Percentiles rank a stretch among this genome's conserved stretches.
phyloP scores from a whole-genome alignment of 2,329 filamentous ascomycete genomes.

The Catunica adiposa region DNA sequence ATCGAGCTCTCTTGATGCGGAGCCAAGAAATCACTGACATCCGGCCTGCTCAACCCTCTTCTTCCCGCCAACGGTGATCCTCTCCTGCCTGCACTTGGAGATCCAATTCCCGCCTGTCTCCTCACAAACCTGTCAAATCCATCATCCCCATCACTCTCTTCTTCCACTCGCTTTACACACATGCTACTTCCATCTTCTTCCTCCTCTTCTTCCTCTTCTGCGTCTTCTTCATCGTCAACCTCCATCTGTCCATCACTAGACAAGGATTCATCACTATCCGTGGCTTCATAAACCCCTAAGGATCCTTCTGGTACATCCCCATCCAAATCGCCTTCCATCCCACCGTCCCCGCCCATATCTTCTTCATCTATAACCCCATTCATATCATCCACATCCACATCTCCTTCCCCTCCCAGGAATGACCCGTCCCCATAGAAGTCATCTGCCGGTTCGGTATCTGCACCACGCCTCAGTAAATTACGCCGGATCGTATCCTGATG shows the following conservation, averaged over 20 bases:
- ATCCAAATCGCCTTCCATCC: constrained; percentile 54
- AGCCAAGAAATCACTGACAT: constrained; percentile 35
- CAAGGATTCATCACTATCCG: constrained; percentile 53
- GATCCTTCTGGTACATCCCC: constrained; percentile 50
- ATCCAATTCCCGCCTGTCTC: background rate
- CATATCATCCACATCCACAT: constrained; percentile 6
- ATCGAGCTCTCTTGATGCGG: constrained; percentile 42
- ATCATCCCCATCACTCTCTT: background rate
- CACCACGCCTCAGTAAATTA: constrained; percentile 9
- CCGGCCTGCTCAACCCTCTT: constrained; percentile 30
- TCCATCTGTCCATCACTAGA: constrained; percentile 29
- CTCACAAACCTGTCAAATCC: constrained; percentile 10
- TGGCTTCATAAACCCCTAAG: constrained; percentile 55
- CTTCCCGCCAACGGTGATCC: constrained; percentile 23
- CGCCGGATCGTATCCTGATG: constrained; percentile 46
- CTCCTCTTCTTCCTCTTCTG: constrained; percentile 35
- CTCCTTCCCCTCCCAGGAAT: constrained; percentile 21
- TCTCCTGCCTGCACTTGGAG: constrained; percentile 18
- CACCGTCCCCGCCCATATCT: constrained; percentile 27
- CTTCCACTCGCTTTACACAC: no score
- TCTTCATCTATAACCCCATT: constrained; percentile 48
- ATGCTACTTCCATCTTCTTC: no score
- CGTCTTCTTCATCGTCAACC: constrained; percentile 52
- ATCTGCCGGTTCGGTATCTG: constrained; percentile 32
- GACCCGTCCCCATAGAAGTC: constrained; percentile 31